A percentile compares a stretch with the other conserved stretches of the same genome.
Evolutionary conservation across 306 rosid species (phyloP).

Genomic region (Ziziphus jujuba): DNA sequence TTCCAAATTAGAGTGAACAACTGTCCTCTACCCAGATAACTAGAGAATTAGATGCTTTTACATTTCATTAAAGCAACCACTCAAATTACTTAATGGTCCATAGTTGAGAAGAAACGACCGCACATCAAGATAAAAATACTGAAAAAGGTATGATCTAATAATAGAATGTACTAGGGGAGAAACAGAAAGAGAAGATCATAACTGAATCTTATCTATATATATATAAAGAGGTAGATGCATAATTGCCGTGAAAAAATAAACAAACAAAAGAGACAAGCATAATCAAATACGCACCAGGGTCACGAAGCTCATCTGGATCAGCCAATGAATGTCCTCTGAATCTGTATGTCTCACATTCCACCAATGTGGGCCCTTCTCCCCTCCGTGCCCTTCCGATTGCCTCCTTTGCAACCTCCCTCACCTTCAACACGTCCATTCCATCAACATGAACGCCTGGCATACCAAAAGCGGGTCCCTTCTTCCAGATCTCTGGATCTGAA

Average conservation of each 20-base stretch:
- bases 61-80: neutral
- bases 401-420: conserved; percentile 94
- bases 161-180: neutral
- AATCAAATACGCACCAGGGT: conserved; percentile 73
- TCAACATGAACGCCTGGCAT: conserved; percentile 99
- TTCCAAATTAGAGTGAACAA: conserved; percentile 5
- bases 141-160: neutral
- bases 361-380: conserved; percentile 97
- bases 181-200: neutral
- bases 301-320: conserved; percentile 99
- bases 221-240: conserved; percentile 12
- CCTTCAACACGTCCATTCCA: conserved; percentile 99
- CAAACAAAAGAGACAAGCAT: conserved; percentile 15
- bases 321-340: conserved; percentile 99
- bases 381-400: conserved; percentile 92
- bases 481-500: conserved; percentile 97
- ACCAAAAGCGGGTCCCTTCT: conserved; percentile 98
- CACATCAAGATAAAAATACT: neutral
- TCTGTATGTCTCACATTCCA: conserved; percentile 96
- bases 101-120: conserved; percentile 10
- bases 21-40: neutral
- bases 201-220: conserved; percentile 1
- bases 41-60: conserved; percentile 5
- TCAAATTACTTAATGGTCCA: neutral
- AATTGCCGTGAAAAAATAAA: conserved; percentile 3